A percentile compares a stretch with the other conserved stretches of the same genome.
phyloP scores from a whole-genome alignment of 805 yeast genomes.

The Kodamaea fukazawae region DNA sequence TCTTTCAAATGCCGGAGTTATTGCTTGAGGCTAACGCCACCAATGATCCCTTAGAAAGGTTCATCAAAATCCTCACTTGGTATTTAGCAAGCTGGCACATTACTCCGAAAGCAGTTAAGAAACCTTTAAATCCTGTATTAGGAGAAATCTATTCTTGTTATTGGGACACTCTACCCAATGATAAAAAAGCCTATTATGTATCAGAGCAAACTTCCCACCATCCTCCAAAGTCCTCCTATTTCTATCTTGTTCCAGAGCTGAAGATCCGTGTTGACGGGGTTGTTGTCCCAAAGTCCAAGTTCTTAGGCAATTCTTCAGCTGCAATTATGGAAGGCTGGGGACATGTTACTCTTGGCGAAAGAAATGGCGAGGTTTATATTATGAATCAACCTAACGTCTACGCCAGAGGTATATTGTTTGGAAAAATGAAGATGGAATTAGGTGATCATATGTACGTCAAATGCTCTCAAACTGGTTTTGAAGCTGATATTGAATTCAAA shows the following conservation, averaged over 20 bases:
- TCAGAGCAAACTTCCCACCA: conserved; percentile 97
- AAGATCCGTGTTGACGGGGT: conserved; percentile 87
- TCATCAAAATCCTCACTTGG: conserved; percentile 77
- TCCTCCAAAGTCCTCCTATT: conserved; percentile 96
- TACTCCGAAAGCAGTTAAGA: conserved; percentile 97
- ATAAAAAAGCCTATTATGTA: conserved; percentile 70
- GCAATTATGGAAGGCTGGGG: conserved; percentile 95
- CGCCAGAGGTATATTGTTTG: conserved; percentile 89
- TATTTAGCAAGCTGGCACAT: conserved; percentile 96
- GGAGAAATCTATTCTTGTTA: conserved; percentile 90
- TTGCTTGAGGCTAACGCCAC: conserved; percentile 64
- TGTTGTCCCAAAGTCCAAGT: conserved; percentile 80
- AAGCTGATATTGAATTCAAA: conserved; percentile 87
- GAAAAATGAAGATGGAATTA: conserved; percentile 82
- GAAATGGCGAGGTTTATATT: conserved; percentile 66
- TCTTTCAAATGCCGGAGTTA: conserved; percentile 74
- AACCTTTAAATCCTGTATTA: conserved; percentile 91
- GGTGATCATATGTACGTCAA: conserved; percentile 87
- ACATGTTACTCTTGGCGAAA: conserved; percentile 63
- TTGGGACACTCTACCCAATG: conserved; percentile 81
- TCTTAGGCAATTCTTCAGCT: conserved; percentile 94
- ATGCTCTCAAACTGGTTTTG: conserved; percentile 55
- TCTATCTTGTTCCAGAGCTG: conserved; percentile 77
- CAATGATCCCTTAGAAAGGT: conserved; percentile 62
- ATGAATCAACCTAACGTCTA: conserved; percentile 95